These are phyloP conservation scores for Seiridium unicorne DNA, from an alignment of 2,329 filamentous ascomycete species.

Conservation along the genomic window DNA sequence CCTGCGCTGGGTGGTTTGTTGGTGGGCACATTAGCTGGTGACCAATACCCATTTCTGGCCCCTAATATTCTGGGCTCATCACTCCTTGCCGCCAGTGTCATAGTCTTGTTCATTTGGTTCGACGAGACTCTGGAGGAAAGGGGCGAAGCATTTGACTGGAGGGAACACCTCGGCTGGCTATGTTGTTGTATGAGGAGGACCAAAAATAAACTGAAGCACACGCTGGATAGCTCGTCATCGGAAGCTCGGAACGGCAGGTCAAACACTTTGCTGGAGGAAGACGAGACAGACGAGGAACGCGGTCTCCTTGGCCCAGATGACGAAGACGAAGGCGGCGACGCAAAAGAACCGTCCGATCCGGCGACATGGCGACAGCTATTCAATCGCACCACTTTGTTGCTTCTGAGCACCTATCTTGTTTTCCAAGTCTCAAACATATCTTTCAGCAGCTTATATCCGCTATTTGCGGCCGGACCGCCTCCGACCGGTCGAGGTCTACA, in stretches of 20 bases:
- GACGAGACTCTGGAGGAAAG: conserved; percentile 75
- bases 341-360: conserved; percentile 43
- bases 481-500: conserved; percentile 76
- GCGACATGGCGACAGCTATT: conserved; percentile 56
- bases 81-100: conserved; percentile 69
- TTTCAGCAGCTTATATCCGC: conserved; percentile 92
- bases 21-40: conserved; percentile 59
- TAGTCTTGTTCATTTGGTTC: conserved; percentile 75
- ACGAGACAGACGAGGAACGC: conserved; percentile 21
- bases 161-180: conserved; percentile 30
- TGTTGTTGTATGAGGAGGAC: conserved; percentile 17
- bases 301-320: conserved; percentile 24
- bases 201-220: conserved; percentile 17
- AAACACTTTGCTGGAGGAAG: conserved; percentile 18
- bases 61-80: conserved; percentile 79
- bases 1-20: conserved; percentile 87
- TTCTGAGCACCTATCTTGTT: conserved; percentile 83
- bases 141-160: conserved; percentile 26
- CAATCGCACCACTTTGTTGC: conserved; percentile 76
- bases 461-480: conserved; percentile 75
- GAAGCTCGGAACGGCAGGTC: conserved; percentile 15
- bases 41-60: conserved; percentile 75
- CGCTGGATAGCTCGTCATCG: conserved; percentile 21
- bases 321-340: conserved; percentile 47
- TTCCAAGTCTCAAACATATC: conserved; percentile 94